phyloP scores from a whole-genome alignment of 2,329 filamentous ascomycete species.

The Talaromyces sp. region DNA sequence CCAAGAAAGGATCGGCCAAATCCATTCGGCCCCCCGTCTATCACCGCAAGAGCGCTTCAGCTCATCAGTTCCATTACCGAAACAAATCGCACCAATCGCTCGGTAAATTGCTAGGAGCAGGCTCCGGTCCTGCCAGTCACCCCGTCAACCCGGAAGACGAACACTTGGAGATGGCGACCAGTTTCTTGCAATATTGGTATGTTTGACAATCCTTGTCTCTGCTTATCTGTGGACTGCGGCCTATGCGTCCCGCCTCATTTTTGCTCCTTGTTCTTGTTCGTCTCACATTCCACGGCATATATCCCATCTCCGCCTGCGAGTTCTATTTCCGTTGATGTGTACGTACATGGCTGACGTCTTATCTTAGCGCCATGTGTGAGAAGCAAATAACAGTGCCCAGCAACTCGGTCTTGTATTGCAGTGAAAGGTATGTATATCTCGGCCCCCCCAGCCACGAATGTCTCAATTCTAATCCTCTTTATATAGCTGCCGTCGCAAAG shows the following conservation, averaged over 20 bases:
- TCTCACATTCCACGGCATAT: slow-evolving; percentile 19
- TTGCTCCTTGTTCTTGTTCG: slow-evolving; percentile 4
- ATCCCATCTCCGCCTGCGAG: background rate
- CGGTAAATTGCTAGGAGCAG: slow-evolving; percentile 31
- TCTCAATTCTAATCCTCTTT: background rate
- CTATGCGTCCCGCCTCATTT: slow-evolving; percentile 12
- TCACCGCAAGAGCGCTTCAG: slow-evolving; percentile 33
- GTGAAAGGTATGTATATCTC: slow-evolving; percentile 53
- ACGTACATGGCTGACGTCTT: slow-evolving; percentile 25
- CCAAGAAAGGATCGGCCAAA: slow-evolving; percentile 27
- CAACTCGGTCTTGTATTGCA: slow-evolving; percentile 62
- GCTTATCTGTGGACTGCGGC: slow-evolving; percentile 1
- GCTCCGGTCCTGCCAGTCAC: slow-evolving; percentile 24
- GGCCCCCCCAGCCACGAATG: background rate
- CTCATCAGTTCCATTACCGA: slow-evolving; percentile 5
- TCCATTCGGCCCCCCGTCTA: slow-evolving; percentile 28
- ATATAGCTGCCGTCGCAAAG: slow-evolving; percentile 46
- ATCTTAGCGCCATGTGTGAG: slow-evolving; percentile 59
- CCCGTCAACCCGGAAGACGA: slow-evolving; percentile 26
- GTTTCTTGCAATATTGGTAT: slow-evolving; percentile 48
- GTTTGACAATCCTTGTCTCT: slow-evolving; percentile 20
- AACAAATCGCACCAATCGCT: slow-evolving; percentile 28
- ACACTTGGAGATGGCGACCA: slow-evolving; percentile 41
- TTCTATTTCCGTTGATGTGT: slow-evolving; percentile 2
- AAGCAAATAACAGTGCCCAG: slow-evolving; percentile 62